phyloP scores from a whole-genome alignment of 257 asterid genomes.

The Ballota nigra region DNA sequence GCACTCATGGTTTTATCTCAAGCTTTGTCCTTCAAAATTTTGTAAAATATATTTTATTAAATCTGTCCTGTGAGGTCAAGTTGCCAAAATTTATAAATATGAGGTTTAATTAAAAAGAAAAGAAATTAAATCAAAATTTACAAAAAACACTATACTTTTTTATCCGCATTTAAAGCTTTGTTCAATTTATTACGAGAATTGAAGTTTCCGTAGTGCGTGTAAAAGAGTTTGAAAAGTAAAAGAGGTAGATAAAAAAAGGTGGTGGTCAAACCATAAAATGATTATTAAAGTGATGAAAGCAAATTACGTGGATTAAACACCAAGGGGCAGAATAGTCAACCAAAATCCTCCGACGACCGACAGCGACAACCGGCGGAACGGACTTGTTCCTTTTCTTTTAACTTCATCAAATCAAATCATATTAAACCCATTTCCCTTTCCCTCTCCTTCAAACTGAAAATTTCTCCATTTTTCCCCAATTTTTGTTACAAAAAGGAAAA shows the following conservation, averaged over 20 bases:
- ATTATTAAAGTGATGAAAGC: conserved; percentile 3
- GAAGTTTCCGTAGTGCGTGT: too few species aligned
- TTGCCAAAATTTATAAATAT: too few species aligned
- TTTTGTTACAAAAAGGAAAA: not conserved
- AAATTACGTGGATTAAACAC: conserved; percentile 20
- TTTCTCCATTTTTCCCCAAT: not conserved
- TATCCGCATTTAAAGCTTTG: too few species aligned
- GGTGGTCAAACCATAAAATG: conserved; percentile 26
- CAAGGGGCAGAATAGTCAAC: conserved; percentile 35
- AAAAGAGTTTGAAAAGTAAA: conserved; percentile 13
- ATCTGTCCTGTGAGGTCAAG: too few species aligned
- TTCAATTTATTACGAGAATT: too few species aligned
- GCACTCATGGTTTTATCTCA: too few species aligned
- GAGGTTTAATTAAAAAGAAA: too few species aligned
- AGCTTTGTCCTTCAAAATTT: too few species aligned
- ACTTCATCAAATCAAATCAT: not conserved
- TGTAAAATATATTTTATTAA: too few species aligned
- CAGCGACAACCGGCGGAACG: conserved; percentile 33
- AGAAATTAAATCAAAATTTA: too few species aligned
- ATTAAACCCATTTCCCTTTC: not conserved
- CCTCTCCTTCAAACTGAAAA: conserved; percentile 5
- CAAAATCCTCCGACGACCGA: conserved; percentile 29
- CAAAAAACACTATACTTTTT: too few species aligned
- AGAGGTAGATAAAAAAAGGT: not conserved
- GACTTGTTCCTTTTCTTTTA: not conserved